A percentile compares a stretch with the other conserved stretches of the same genome.
phyloP scores from a whole-genome alignment of 177 flowering plant species.

The Tripterygium wilfordii region DNA sequence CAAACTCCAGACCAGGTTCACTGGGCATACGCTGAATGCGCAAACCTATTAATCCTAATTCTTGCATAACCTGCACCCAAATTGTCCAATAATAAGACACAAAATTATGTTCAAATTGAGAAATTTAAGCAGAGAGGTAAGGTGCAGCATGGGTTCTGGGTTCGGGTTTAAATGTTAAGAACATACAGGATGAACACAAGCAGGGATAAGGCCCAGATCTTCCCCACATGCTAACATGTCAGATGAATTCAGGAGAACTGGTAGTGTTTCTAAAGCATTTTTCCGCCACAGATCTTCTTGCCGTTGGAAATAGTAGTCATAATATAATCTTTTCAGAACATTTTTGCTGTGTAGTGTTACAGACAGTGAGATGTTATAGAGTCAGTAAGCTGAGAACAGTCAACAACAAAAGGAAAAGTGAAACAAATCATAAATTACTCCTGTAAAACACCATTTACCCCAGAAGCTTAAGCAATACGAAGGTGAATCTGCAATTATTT shows the following conservation, averaged over 20 bases:
- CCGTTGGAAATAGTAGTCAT: slow-evolving; percentile 91
- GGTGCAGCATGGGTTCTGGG: neutral
- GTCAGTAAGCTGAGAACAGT: neutral
- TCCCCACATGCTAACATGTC: slow-evolving; percentile 98
- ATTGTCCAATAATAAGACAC: slow-evolving; percentile 4
- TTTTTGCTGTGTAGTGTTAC: slow-evolving; percentile 56
- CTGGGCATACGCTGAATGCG: slow-evolving; percentile 98
- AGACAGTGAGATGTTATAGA: slow-evolving; percentile 8
- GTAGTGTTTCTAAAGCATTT: slow-evolving; percentile 91
- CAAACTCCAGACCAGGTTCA: slow-evolving; percentile 86
- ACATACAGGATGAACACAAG: slow-evolving; percentile 96
- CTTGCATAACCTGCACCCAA: slow-evolving; percentile 86
- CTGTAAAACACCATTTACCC: too few species aligned
- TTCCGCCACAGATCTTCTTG: slow-evolving; percentile 90
- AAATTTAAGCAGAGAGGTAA: neutral
- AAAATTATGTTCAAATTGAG: neutral
- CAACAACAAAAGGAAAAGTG: neutral
- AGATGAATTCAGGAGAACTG: slow-evolving; percentile 86
- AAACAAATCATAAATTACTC: slow-evolving; percentile 1
- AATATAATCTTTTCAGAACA: slow-evolving; percentile 73
- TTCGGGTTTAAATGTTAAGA: neutral
- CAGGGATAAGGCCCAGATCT: slow-evolving; percentile 91
- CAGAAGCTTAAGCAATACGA: too few species aligned
- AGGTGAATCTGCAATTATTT: too few species aligned
- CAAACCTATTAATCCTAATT: slow-evolving; percentile 81